Base-by-base conservation (phyloP, 108 stramenopile species). In the Cylindrotheca fusiformis region DNA sequence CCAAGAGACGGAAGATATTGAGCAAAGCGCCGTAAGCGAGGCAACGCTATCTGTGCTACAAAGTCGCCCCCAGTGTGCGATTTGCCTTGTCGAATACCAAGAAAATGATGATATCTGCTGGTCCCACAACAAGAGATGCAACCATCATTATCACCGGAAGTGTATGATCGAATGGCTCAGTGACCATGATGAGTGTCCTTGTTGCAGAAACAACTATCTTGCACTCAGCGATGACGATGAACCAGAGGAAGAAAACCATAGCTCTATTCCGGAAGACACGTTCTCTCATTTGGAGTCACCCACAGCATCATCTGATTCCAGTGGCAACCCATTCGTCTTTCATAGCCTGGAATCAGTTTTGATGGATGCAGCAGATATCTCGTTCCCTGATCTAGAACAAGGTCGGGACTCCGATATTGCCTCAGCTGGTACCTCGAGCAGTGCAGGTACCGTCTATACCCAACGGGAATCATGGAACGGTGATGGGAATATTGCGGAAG, bases 111-210 rank as follows among this genome's bases (percentile, higher is more conserved):
- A 20, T 0, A 52, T 78, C 14, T 58, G 41, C 14, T 72, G 63
- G 71, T 72, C 77, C n/a, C 58, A 63, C 36, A 78, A 78, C 57
- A 22, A 50, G 1, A 33, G 36, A n/a, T 78, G 77, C 52, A 27
- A 60, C 3, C 77, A 78, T 60, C 14, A 45, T 21, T 78, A 72
- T 72, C 77, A 78, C 36, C 23, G 29, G 1, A 31, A 33, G 8
- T 78, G 77, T 36, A 68, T 78, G 4, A 14, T 65, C 2, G 36
- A 66, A 47, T 78, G 77, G 77, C 66, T 78, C 2, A 48, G 27
- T 25, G 44, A 28, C 2, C 47, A 78, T 32, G 60, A 72, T 51
- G 67, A 65, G 24, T 78, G 77, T 57, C 77, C 77, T 1, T 65
- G 55, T 19, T 78, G 77, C 48, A 66, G 77, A 10, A 24, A 55